Percentiles rank a stretch among this genome's conserved stretches.
Evolutionary conservation across 2,329 filamentous ascomycete genomes (phyloP).

Genomic region (Capronia coronata): DNA sequence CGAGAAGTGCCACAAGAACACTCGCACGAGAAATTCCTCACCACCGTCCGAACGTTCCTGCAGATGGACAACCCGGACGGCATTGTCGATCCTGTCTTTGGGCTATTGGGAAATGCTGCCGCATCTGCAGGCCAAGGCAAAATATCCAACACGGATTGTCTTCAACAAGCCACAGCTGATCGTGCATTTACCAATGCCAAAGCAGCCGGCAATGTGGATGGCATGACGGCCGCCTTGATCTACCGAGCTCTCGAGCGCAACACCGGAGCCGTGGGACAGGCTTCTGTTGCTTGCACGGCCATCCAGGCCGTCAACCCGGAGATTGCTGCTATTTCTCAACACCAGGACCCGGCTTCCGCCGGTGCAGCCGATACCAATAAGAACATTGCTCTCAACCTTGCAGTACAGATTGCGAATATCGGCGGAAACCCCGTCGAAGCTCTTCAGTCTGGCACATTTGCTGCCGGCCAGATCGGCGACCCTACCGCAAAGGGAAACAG

Average conservation of each 20-base stretch:
- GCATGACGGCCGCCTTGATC: slow-evolving; percentile 50
- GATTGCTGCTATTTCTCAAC: slow-evolving; percentile 57
- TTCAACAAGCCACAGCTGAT: slow-evolving; percentile 53
- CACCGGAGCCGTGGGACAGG: slow-evolving; percentile 51
- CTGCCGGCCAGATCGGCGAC: slow-evolving; percentile 51
- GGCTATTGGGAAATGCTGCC: slow-evolving; percentile 48
- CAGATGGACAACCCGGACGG: slow-evolving; percentile 44
- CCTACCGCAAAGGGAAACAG: slow-evolving; percentile 48
- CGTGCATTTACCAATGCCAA: slow-evolving; percentile 57
- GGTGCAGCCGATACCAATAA: slow-evolving; percentile 55
- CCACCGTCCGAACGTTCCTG: slow-evolving; percentile 41
- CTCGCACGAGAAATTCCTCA: slow-evolving; percentile 48
- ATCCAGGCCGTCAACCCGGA: slow-evolving; percentile 57
- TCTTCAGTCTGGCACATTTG: slow-evolving; percentile 58
- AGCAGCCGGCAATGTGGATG: slow-evolving; percentile 45
- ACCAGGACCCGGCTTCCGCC: slow-evolving; percentile 60
- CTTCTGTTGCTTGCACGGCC: slow-evolving; percentile 52
- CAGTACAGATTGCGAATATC: slow-evolving; percentile 53
- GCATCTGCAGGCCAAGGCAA: slow-evolving; percentile 45
- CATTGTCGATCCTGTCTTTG: slow-evolving; percentile 47
- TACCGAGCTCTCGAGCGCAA: slow-evolving; percentile 55
- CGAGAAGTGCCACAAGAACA: slow-evolving; percentile 55
- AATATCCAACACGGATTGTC: slow-evolving; percentile 51
- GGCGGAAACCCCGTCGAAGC: slow-evolving; percentile 58
- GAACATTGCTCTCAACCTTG: slow-evolving; percentile 53